Percentiles rank a stretch among this genome's conserved stretches.
Conservation (phyloP, 2,329 filamentous ascomycete genomes). For the Sporothrix sp. region DNA sequence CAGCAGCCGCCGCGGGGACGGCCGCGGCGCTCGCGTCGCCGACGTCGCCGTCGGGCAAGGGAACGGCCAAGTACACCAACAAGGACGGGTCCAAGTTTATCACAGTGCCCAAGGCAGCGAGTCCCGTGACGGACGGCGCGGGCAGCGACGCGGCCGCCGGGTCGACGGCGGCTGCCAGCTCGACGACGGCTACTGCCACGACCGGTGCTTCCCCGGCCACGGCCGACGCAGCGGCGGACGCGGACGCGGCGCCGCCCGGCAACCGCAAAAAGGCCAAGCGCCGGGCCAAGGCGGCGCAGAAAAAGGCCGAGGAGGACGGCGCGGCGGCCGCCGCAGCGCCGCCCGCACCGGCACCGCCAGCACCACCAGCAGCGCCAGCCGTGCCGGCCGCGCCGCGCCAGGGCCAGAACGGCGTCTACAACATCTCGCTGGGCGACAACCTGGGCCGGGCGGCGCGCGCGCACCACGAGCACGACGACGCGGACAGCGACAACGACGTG, state of each 20-base stretch:
- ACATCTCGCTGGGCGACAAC: not conserved
- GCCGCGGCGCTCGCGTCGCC: slow-evolving; percentile 24
- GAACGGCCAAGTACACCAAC: slow-evolving; percentile 53
- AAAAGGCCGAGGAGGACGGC: slow-evolving; percentile 40
- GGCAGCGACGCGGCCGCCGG: not conserved
- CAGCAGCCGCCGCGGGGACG: not conserved
- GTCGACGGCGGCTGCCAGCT: slow-evolving; percentile 9
- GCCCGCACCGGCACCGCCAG: slow-evolving; percentile 13
- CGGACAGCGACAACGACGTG: slow-evolving; percentile 49
- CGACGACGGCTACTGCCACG: not conserved
- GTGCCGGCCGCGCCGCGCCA: not conserved
- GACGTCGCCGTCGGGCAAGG: slow-evolving; percentile 41
- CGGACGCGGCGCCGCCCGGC: slow-evolving; percentile 32
- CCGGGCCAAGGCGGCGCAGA: slow-evolving; percentile 66
- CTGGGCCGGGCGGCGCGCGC: not conserved
- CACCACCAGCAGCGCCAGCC: slow-evolving; percentile 19
- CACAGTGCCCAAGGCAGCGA: slow-evolving; percentile 45
- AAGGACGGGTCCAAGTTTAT: slow-evolving; percentile 63
- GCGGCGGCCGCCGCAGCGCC: not conserved
- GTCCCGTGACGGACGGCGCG: slow-evolving; percentile 40
- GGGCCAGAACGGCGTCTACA: slow-evolving; percentile 1
- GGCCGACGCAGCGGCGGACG: not conserved
- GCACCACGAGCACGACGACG: not conserved
- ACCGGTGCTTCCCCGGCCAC: no score
- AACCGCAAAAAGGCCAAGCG: slow-evolving; percentile 96